phyloP scores from a whole-genome alignment of 176 grass and related monocot species.

The Typha latifolia region DNA sequence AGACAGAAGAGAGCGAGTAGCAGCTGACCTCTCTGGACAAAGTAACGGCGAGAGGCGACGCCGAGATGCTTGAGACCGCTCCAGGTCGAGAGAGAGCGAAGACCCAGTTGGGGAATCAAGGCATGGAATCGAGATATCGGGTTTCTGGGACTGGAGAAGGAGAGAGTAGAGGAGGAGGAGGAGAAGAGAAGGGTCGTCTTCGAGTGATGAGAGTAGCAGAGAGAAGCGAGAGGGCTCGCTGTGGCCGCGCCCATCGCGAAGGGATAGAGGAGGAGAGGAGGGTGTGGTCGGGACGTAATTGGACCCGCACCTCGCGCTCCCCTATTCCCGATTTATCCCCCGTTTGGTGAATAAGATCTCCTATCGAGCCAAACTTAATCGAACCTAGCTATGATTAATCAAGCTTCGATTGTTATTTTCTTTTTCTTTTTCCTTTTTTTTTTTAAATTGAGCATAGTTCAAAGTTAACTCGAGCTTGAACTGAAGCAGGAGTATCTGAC shows the following conservation, averaged over 20 bases:
- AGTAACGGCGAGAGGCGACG: neutral
- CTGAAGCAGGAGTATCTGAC: no score
- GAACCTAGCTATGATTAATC: no score
- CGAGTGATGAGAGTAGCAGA: neutral
- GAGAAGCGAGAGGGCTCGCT: neutral
- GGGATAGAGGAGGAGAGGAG: neutral
- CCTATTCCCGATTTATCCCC: no score
- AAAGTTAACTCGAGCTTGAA: no score
- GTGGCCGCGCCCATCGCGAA: neutral
- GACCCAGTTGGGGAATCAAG: neutral
- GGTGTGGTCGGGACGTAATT: neutral
- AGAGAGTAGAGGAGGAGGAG: neutral
- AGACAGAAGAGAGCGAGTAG: neutral
- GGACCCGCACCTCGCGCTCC: no score
- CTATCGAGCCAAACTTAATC: no score
- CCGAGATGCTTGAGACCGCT: neutral
- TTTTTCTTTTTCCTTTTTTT: no score
- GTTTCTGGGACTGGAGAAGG: neutral
- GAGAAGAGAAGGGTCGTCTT: neutral
- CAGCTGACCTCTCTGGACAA: neutral
- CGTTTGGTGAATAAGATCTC: no score
- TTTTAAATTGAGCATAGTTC: no score
- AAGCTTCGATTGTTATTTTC: no score
- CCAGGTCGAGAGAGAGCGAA: neutral
- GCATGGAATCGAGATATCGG: neutral